phyloP scores from a whole-genome alignment of 805 yeast species.

The Wickerhamiella cacticola region DNA sequence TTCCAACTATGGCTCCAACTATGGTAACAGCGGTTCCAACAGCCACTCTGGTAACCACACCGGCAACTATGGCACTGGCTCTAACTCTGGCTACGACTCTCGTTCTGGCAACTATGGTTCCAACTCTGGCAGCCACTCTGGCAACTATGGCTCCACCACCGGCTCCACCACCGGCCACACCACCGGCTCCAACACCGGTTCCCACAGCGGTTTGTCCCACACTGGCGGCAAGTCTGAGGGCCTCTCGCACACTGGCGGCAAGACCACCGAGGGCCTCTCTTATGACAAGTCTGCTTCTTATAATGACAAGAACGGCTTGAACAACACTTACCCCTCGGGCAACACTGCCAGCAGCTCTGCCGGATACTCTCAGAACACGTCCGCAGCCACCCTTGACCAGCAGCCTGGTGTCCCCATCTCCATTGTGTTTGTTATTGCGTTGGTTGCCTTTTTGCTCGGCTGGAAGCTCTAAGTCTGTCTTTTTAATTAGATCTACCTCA shows the following conservation, averaged over 20 bases:
- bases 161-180: conserved; percentile 11
- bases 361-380: neutral
- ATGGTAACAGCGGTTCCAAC: neutral
- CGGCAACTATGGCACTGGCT: conserved; percentile 12
- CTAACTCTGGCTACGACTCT: conserved; percentile 10
- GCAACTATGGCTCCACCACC: conserved; percentile 13
- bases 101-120: conserved; percentile 12
- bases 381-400: conserved; percentile 14
- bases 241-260: conserved; percentile 11
- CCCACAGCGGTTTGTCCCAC: neutral
- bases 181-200: conserved; percentile 9
- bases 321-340: neutral
- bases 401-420: conserved; percentile 41
- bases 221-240: neutral
- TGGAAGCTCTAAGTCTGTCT: conserved; percentile 45
- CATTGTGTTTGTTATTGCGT: conserved; percentile 43
- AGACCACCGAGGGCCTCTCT: conserved; percentile 1
- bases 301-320: neutral
- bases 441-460: conserved; percentile 47
- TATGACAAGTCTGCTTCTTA: neutral
- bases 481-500: neutral
- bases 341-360: conserved; percentile 1
- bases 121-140: conserved; percentile 9
- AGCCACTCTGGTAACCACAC: conserved; percentile 5
- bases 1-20: conserved; percentile 7